Conservation (phyloP, 2,329 filamentous ascomycete genomes). For the Fusarium papillatum region DNA sequence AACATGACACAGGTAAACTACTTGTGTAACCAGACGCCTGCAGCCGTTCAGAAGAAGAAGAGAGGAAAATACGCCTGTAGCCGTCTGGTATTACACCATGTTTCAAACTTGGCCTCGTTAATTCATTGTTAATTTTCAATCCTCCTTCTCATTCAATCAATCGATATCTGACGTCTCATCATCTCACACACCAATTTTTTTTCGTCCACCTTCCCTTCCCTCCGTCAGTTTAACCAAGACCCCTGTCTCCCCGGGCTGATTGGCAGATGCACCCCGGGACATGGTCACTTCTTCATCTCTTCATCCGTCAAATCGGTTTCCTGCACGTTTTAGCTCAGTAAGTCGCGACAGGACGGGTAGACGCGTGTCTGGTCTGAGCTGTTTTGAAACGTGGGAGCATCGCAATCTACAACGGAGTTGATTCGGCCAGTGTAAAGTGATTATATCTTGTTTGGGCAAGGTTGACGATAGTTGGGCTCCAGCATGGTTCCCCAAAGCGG, state of each 20-base stretch:
- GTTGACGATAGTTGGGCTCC: neutral
- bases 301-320: constrained; percentile 43
- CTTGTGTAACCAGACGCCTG: neutral
- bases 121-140: constrained; percentile 1
- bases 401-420: constrained; percentile 13
- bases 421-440: constrained; percentile 10
- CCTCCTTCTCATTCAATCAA: constrained; percentile 21
- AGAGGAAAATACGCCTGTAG: neutral
- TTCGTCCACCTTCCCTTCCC: constrained; percentile 31
- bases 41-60: neutral
- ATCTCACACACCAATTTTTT: constrained; percentile 30
- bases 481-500: constrained; percentile 31
- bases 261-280: constrained; percentile 43
- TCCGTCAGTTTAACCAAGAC: constrained; percentile 35
- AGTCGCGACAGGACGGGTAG: constrained; percentile 29
- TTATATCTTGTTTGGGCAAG: constrained; percentile 24
- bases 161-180: constrained; percentile 40
- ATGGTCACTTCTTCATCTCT: constrained; percentile 40
- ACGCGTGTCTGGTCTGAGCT: constrained; percentile 29
- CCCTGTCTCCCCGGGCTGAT: constrained; percentile 40
- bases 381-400: constrained; percentile 41
- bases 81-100: neutral
- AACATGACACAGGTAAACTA: neutral
- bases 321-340: constrained; percentile 41
- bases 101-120: constrained; percentile 23